A percentile compares a stretch with the other conserved stretches of the same genome.
These are phyloP conservation scores for Phascolomyces articulosus DNA, from an alignment of 371 early-diverging fungal species.

Conservation along the genomic window DNA sequence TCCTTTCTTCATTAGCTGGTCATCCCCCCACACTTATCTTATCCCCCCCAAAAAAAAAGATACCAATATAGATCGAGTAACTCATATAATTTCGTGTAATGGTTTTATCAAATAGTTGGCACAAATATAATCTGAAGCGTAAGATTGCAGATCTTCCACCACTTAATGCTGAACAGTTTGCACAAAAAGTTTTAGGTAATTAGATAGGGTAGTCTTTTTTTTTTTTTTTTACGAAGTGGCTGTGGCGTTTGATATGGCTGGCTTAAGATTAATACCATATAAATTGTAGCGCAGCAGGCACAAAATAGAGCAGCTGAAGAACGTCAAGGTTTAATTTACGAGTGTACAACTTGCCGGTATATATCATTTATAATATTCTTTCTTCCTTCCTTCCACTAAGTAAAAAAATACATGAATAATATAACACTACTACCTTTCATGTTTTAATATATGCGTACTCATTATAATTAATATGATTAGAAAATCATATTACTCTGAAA, in stretches of 20 bases:
- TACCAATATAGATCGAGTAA: not conserved
- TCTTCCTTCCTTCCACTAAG: no score
- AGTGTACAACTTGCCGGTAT: constrained; percentile 46
- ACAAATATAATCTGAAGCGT: constrained; percentile 89
- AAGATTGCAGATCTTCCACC: constrained; percentile 83
- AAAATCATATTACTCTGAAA: constrained; percentile 78
- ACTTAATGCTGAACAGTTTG: constrained; percentile 75
- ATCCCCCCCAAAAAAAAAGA: not conserved
- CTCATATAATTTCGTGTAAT: not conserved
- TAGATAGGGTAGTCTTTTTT: no score
- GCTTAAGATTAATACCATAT: no score
- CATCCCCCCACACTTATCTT: not conserved
- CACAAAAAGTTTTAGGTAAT: constrained; percentile 62
- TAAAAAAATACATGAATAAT: no score
- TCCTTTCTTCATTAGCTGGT: no score
- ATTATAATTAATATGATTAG: constrained; percentile 17
- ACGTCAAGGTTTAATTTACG: constrained; percentile 39
- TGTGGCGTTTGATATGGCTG: not conserved
- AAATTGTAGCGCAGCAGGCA: constrained; percentile 46
- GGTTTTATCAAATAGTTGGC: constrained; percentile 57
- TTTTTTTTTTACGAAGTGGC: not conserved
- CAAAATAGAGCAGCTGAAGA: constrained; percentile 46
- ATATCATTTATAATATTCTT: not conserved
- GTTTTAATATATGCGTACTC: no score
- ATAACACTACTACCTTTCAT: no score